phyloP scores from a whole-genome alignment of 768 basidiomycete genomes.

The Podaxis sp. region DNA sequence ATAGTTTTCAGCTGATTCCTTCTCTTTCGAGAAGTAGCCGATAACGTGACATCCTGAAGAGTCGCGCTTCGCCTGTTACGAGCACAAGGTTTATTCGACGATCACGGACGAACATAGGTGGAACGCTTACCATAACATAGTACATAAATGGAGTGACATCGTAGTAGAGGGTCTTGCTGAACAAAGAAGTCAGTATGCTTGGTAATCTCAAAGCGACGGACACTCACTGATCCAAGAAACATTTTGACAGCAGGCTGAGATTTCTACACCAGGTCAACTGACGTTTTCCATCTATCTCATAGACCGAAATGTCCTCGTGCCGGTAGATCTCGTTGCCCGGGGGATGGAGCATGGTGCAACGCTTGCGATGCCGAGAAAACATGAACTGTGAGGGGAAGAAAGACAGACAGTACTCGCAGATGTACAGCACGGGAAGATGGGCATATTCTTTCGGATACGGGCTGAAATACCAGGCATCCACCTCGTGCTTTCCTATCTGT shows the following conservation, averaged over 20 bases:
- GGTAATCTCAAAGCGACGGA: slow-evolving; percentile 11
- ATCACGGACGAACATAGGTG: slow-evolving; percentile 1
- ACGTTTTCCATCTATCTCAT: slow-evolving; percentile 96
- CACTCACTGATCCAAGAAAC: slow-evolving; percentile 95
- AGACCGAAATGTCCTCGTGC: slow-evolving; percentile 94
- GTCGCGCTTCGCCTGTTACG: slow-evolving; percentile 73
- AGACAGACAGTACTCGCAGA: slow-evolving; percentile 97
- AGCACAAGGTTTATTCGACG: slow-evolving; percentile 7
- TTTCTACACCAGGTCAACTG: slow-evolving; percentile 97
- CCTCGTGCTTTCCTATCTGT: slow-evolving; percentile 93
- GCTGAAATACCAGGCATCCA: slow-evolving; percentile 99
- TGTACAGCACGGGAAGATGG: slow-evolving; percentile 89
- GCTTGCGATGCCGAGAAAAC: slow-evolving; percentile 85
- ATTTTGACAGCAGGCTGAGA: slow-evolving; percentile 93
- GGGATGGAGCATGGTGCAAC: slow-evolving; percentile 89
- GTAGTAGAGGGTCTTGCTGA: slow-evolving; percentile 96
- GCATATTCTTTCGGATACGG: slow-evolving; percentile 99
- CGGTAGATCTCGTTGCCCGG: slow-evolving; percentile 99
- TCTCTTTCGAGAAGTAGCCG: slow-evolving; percentile 99
- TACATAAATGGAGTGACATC: slow-evolving; percentile 99
- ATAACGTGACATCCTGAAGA: slow-evolving; percentile 89
- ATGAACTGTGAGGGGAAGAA: slow-evolving; percentile 91
- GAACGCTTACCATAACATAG: slow-evolving; percentile 85
- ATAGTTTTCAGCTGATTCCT: slow-evolving; percentile 96
- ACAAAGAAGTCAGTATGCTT: slow-evolving; percentile 18